These are phyloP conservation scores for Physcomitrium patens DNA, from an alignment of 225 moss, liverwort and hornwort species.

Conservation along the genomic window DNA sequence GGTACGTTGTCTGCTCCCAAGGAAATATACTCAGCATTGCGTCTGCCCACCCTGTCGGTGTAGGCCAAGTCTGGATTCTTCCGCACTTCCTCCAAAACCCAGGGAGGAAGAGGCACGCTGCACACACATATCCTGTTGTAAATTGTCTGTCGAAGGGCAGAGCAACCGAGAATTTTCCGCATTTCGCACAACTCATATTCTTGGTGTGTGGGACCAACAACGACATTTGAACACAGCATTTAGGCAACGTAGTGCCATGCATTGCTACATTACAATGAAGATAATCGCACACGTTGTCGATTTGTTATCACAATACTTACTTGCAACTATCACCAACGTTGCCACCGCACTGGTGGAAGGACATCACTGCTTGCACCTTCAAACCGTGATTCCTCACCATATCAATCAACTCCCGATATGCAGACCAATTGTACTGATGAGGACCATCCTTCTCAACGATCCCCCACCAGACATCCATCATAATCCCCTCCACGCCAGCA, in stretches of 20 bases:
- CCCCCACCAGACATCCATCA: conserved; percentile 98
- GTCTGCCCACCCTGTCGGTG: conserved; percentile 65
- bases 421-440: conserved; percentile 72
- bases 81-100: conserved; percentile 68
- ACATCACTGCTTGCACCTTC: conserved; percentile 86
- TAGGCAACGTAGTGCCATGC: too few species aligned
- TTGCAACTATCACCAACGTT: conserved; percentile 81
- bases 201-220: too few species aligned
- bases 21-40: conserved; percentile 73
- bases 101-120: conserved; percentile 65
- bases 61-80: conserved; percentile 62
- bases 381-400: conserved; percentile 65
- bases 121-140: background rate
- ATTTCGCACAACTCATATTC: too few species aligned
- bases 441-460: conserved; percentile 83
- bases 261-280: too few species aligned
- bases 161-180: background rate
- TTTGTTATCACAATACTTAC: conserved; percentile 35
- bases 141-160: background rate
- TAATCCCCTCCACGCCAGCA: conserved; percentile 78
- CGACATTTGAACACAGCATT: too few species aligned
- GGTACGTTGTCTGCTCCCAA: conserved; percentile 68
- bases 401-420: conserved; percentile 67
- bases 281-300: too few species aligned
- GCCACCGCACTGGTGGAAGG: conserved; percentile 85